phyloP scores from a whole-genome alignment of 2,329 filamentous ascomycete genomes.

The Sporothrix variecibatus region DNA sequence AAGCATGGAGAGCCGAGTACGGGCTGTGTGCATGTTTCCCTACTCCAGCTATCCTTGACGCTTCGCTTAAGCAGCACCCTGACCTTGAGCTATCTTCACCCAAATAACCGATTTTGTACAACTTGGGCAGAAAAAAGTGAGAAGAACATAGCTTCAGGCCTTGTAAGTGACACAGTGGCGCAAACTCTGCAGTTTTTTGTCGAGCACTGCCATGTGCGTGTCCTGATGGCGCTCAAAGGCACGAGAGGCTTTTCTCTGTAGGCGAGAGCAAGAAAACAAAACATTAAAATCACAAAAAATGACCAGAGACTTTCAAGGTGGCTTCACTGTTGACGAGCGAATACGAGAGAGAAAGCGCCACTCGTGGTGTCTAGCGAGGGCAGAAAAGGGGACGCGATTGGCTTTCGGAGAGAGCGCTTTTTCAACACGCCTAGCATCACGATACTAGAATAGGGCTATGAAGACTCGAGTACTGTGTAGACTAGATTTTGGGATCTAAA shows the following conservation, averaged over 20 bases:
- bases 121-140: neutral
- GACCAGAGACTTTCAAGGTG: neutral
- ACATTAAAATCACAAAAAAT: neutral
- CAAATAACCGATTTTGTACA: neutral
- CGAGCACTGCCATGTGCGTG: neutral
- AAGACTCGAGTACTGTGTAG: too few species aligned
- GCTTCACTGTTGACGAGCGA: neutral
- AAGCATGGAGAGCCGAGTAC: neutral
- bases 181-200: neutral
- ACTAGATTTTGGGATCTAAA: neutral
- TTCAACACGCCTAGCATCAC: neutral
- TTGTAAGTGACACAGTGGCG: neutral
- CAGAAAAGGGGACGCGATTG: neutral
- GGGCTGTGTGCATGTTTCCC: neutral
- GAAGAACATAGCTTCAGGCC: neutral
- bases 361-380: neutral
- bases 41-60: neutral
- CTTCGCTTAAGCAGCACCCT: slow-evolving; percentile 8
- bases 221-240: neutral
- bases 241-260: neutral
- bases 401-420: neutral
- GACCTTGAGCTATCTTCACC: neutral
- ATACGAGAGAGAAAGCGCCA: neutral
- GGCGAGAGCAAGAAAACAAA: neutral
- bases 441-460: too few species aligned